Conservation (phyloP, 176 grass and related monocot species). For the Carex parvula region DNA sequence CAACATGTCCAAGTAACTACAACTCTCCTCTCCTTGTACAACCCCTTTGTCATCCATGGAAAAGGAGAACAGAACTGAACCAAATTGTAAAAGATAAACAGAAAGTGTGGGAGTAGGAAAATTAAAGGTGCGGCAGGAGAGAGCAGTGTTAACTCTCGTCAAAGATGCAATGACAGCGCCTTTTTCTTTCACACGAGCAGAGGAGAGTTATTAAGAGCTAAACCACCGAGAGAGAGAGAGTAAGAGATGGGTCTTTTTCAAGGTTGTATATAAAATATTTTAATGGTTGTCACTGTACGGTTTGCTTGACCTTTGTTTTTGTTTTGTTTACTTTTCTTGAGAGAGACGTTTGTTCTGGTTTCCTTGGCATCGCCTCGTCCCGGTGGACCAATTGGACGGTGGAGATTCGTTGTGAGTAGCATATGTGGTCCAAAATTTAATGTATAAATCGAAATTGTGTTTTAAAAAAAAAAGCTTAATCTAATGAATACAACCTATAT, state of each 20-base stretch:
- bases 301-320: constrained; percentile 32
- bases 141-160: constrained; percentile 17
- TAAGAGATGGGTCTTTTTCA: constrained; percentile 22
- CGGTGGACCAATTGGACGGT: not conserved
- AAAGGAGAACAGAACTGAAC: not conserved
- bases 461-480: no score
- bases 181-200: constrained; percentile 21
- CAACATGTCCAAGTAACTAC: constrained; percentile 32
- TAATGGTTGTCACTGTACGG: constrained; percentile 15
- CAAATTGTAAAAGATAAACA: not conserved
- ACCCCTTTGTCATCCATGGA: constrained; percentile 16
- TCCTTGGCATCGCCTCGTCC: not conserved
- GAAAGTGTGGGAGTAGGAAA: not conserved
- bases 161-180: constrained; percentile 6
- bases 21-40: not conserved
- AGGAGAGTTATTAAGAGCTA: not conserved
- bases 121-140: not conserved
- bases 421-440: not conserved
- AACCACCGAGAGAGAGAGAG: not conserved
- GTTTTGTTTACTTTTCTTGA: constrained; percentile 24
- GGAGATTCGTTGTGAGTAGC: not conserved
- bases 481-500: no score
- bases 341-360: constrained; percentile 13
- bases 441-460: not conserved
- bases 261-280: constrained; percentile 4